Conservation (phyloP, 2,329 filamentous ascomycete genomes). For the Pestalotiopsis sp. region DNA sequence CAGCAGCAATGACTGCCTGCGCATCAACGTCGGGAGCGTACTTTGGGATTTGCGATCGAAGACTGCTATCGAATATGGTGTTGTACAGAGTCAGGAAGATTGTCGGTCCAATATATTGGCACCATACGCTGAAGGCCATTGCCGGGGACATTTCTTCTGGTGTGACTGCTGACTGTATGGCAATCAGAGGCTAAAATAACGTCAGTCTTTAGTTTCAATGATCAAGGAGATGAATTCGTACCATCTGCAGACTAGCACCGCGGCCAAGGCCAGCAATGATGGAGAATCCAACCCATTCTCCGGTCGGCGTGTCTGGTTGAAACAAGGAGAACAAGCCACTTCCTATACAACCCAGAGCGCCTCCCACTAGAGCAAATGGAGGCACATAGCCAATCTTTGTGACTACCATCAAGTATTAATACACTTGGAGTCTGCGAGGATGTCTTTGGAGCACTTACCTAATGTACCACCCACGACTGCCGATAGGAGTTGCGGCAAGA, state of each 20-base stretch:
- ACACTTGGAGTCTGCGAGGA: not conserved
- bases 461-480: slow-evolving; percentile 3
- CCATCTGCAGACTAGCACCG: slow-evolving; percentile 27
- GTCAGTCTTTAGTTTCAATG: not conserved
- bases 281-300: slow-evolving; percentile 24
- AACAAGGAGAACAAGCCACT: slow-evolving; percentile 23
- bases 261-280: slow-evolving; percentile 28
- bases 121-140: slow-evolving; percentile 14
- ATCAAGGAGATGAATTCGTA: slow-evolving; percentile 9
- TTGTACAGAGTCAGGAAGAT: slow-evolving; percentile 15
- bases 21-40: not conserved
- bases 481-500: not conserved
- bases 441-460: not conserved
- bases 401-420: slow-evolving; percentile 17
- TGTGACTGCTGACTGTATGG: slow-evolving; percentile 12
- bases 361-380: slow-evolving; percentile 21
- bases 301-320: slow-evolving; percentile 16
- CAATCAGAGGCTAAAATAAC: not conserved
- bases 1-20: slow-evolving; percentile 1
- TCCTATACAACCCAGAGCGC: slow-evolving; percentile 18
- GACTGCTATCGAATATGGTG: slow-evolving; percentile 1
- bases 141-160: slow-evolving; percentile 11
- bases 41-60: not conserved
- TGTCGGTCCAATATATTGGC: slow-evolving; percentile 14
- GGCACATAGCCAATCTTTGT: slow-evolving; percentile 23